These are phyloP conservation scores for Globisporangium camurandrum DNA, from an alignment of 352 stramenopile species.

Conservation along the genomic window DNA sequence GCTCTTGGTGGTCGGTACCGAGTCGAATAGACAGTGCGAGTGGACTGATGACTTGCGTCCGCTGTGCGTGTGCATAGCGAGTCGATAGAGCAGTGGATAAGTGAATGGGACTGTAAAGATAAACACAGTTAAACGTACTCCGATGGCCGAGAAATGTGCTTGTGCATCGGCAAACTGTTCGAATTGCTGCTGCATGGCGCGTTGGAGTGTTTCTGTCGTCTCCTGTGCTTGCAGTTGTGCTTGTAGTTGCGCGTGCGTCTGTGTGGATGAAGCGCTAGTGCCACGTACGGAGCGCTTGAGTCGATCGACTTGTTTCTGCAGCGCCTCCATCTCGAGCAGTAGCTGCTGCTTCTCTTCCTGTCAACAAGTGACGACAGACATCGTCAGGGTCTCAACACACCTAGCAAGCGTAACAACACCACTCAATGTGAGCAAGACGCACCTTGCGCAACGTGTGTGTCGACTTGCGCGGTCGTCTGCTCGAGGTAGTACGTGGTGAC, in stretches of 20 bases:
- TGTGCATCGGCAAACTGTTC: slow-evolving; percentile 19
- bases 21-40: slow-evolving; percentile 5
- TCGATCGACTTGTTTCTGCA: slow-evolving; percentile 25
- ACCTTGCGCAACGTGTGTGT: slow-evolving; percentile 15
- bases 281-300: slow-evolving; percentile 21
- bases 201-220: no score
- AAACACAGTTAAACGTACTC: no score
- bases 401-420: background rate
- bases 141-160: slow-evolving; percentile 22
- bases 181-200: slow-evolving; percentile 22
- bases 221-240: no score
- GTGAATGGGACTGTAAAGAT: no score
- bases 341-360: slow-evolving; percentile 31
- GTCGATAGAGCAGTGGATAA: no score
- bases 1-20: slow-evolving; percentile 1
- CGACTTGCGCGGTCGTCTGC: slow-evolving; percentile 9
- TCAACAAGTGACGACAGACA: slow-evolving; percentile 9
- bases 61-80: slow-evolving; percentile 1
- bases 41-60: slow-evolving; percentile 9
- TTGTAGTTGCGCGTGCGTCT: no score
- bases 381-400: background rate
- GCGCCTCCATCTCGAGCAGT: slow-evolving; percentile 16
- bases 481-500: background rate
- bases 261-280: no score
- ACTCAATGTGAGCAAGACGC: background rate